These are phyloP conservation scores for Harringtonia aguacate DNA, from an alignment of 2,329 filamentous ascomycete species.

Conservation along the genomic window DNA sequence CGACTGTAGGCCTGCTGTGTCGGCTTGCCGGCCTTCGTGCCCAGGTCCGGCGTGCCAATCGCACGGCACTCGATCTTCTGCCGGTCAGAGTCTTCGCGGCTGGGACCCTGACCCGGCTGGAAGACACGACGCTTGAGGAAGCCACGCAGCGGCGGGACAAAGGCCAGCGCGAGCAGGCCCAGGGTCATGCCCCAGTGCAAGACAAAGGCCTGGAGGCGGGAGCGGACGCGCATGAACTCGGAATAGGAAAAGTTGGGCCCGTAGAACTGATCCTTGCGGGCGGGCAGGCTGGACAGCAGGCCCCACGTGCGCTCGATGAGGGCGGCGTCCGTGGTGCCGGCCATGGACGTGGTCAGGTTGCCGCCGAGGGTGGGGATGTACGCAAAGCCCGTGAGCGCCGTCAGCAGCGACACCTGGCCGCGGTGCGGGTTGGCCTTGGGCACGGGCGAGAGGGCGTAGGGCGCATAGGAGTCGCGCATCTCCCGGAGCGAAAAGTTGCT, in stretches of 20 bases:
- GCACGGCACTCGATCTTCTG: slow-evolving; percentile 55
- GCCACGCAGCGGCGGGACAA: slow-evolving; percentile 31
- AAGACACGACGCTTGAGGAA: slow-evolving; percentile 32
- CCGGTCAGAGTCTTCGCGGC: slow-evolving; percentile 39
- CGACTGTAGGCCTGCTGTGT: slow-evolving; percentile 43
- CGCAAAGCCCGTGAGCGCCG: slow-evolving; percentile 38
- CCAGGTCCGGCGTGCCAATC: slow-evolving; percentile 48
- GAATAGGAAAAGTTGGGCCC: slow-evolving; percentile 50
- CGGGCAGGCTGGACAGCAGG: slow-evolving; percentile 35
- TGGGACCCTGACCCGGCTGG: slow-evolving; percentile 45
- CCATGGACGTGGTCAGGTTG: slow-evolving; percentile 41
- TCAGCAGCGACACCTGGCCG: slow-evolving; percentile 25
- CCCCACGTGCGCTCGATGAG: slow-evolving; percentile 55
- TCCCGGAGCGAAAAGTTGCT: slow-evolving; percentile 40
- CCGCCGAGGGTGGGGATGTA: slow-evolving; percentile 42
- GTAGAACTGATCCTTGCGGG: slow-evolving; percentile 36
- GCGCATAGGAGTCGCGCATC: slow-evolving; percentile 31
- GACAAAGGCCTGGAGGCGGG: slow-evolving; percentile 36
- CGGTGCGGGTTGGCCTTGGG: slow-evolving; percentile 26
- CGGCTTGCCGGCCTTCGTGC: slow-evolving; percentile 9
- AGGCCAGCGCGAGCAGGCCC: slow-evolving; percentile 30
- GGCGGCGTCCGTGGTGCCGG: slow-evolving; percentile 37
- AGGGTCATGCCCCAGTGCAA: slow-evolving; percentile 38
- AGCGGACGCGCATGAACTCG: slow-evolving; percentile 42
- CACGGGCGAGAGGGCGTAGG: slow-evolving; percentile 48